phyloP scores from a whole-genome alignment of 495 filamentous ascomycete species.

The Penicillium herquei region DNA sequence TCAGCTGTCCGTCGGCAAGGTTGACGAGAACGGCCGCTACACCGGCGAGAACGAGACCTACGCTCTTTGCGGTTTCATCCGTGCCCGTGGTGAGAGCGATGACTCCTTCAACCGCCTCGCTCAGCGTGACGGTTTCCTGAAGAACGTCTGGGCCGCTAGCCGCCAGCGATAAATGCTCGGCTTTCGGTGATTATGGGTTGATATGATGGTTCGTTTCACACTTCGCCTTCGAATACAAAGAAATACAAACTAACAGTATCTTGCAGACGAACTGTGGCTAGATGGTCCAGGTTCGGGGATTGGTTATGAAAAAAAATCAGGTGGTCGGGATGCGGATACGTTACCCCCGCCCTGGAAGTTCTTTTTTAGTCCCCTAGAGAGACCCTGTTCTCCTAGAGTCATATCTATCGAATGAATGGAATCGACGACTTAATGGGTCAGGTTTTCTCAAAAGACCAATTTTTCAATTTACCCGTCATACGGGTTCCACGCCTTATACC shows the following conservation, averaged over 20 bases:
- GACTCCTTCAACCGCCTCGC: conserved; percentile 93
- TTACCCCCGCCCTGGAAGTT: conserved; percentile 21
- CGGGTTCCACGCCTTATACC: conserved; percentile 9
- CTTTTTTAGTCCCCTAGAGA: conserved; percentile 20
- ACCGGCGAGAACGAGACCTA: conserved; percentile 97
- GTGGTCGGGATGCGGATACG: conserved; percentile 19
- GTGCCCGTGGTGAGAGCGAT: conserved; percentile 96
- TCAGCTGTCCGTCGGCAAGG: conserved; percentile 85
- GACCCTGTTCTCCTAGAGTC: conserved; percentile 30
- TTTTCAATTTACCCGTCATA: conserved; percentile 10
- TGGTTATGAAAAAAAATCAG: conserved; percentile 24
- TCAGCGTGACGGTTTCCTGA: conserved; percentile 93
- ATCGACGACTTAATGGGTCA: conserved; percentile 33
- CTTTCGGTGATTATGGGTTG: conserved; percentile 28
- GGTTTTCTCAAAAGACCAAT: conserved; percentile 21
- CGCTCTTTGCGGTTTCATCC: conserved; percentile 95
- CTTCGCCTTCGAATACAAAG: background rate
- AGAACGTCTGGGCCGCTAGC: conserved; percentile 86
- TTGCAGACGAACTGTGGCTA: conserved; percentile 28
- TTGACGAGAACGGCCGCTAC: conserved; percentile 95
- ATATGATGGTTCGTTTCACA: conserved; percentile 31
- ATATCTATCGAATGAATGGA: conserved; percentile 37
- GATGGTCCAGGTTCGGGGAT: conserved; percentile 33
- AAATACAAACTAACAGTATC: background rate
- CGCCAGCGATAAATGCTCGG: conserved; percentile 60